A percentile compares a stretch with the other conserved stretches of the same genome.
Conservation (phyloP, 768 basidiomycete genomes). For the Astraeus odoratus region DNA sequence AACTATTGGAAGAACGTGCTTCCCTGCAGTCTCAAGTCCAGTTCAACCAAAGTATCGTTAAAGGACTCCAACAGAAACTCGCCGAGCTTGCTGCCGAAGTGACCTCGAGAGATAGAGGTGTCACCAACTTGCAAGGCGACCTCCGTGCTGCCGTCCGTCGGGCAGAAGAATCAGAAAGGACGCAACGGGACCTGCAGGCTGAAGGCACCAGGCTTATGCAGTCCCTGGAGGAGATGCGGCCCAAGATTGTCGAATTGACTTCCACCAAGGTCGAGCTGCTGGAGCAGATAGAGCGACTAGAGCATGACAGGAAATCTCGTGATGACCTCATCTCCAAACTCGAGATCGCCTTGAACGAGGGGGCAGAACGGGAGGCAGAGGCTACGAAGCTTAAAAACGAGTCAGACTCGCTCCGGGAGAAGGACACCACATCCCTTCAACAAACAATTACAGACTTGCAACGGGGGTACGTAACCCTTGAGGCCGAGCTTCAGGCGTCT, state of each 20-base stretch:
- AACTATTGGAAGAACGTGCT: slow-evolving; percentile 42
- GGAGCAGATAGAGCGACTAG: slow-evolving; percentile 54
- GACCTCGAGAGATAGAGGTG: slow-evolving; percentile 43
- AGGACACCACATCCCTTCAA: slow-evolving; percentile 42
- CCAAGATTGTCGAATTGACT: slow-evolving; percentile 79
- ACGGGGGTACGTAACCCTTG: slow-evolving; percentile 52
- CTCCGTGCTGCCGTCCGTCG: slow-evolving; percentile 57
- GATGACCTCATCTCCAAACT: slow-evolving; percentile 56
- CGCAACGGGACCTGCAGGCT: slow-evolving; percentile 62
- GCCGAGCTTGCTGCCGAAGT: slow-evolving; percentile 48
- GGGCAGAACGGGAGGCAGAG: slow-evolving; percentile 43
- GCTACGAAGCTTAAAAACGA: slow-evolving; percentile 39
- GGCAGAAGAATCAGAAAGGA: slow-evolving; percentile 68
- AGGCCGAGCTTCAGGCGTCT: slow-evolving; percentile 52
- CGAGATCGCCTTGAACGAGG: slow-evolving; percentile 51
- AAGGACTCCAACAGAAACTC: slow-evolving; percentile 55
- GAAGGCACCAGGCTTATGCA: slow-evolving; percentile 77
- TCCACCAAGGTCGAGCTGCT: slow-evolving; percentile 60
- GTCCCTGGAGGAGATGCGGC: slow-evolving; percentile 79
- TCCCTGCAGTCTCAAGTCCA: slow-evolving; percentile 42
- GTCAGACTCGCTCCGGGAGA: slow-evolving; percentile 41
- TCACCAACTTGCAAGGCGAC: slow-evolving; percentile 60
- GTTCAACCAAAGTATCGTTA: slow-evolving; percentile 38
- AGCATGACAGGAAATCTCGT: slow-evolving; percentile 45
- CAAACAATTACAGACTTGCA: slow-evolving; percentile 53